Evolutionary conservation across 176 grass and related monocot species (phyloP), one percentile per base, ranked within the genome.

Genomic region (Panicum miliaceum): DNA sequence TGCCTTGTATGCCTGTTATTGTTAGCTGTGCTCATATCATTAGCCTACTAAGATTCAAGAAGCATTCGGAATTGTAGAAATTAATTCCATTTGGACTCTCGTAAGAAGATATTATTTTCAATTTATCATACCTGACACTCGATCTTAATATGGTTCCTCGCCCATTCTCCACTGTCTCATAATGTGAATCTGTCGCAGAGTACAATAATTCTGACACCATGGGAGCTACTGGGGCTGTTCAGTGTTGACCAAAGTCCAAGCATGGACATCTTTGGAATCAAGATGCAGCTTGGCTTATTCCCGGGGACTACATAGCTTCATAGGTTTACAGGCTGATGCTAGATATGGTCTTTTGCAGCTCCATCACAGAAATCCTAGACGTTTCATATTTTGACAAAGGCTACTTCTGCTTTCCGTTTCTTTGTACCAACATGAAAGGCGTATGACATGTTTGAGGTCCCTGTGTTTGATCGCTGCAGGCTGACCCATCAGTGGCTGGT

Each of bases 191-290:
- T 90, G 79, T 90, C 36, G 64, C 82, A 38, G 73, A 73, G 84
- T 90, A 84, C 89, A 90, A 90, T 87, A 90, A 90, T 87, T 72
- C 77, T 12, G 62, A 87, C 11, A 68, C 75, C 81, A 57, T 75
- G 51, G 68, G 75, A 64, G 73, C 72, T 82, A 77, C 63, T 85
- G 82, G 56, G 38, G 22, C 29, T 85, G 76, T 81, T 14, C 60
- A 52, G 50, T 87, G 40, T 90, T 87, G 75, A 90, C 89, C 68
- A 75, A 73, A n/a, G 73, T 59, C 79, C 64, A 57, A 72, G 80
- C 27, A 26, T 83, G 43, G 74, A 79, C 80, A 35, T 35, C 34
- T 76, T 64, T 36, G 40, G 68, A 79, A 75, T 25, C 66, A 75
- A 83, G 53, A 62, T 69, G 68, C 41, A 69, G 29, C 32, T 50